Base-by-base conservation (phyloP, 768 basidiomycete genomes). In the Lactarius quietus region DNA sequence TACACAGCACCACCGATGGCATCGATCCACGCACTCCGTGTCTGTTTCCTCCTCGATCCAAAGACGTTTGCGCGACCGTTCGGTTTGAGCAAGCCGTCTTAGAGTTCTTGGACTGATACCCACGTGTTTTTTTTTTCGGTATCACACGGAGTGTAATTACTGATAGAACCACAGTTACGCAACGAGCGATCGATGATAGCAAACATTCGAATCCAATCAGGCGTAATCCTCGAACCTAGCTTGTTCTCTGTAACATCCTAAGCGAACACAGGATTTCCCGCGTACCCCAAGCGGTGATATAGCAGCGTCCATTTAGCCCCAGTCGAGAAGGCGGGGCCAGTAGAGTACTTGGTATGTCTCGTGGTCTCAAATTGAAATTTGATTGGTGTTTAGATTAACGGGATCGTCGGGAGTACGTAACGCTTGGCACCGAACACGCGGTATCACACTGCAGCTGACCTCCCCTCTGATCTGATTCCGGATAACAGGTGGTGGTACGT, bases 201-300 rank as follows among this genome's bases (percentile, higher is more conserved):
- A 20, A 33, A 35, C 15, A 14, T 15, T 26, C 14, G 23, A 51
- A 26, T 26, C 26, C 26, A 51, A 51, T 51, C 14, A 51, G 48
- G 48, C 23, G 48, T 26, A 14, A 15, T 51, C 48, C 15, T 51
- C 48, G 26, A 51, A 26, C 14, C 26, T 51, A 12, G 48, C 45
- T 48, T n/a, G 23, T 17, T 17, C 17, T 15, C 38, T 17, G 38
- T 39, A 3, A 39, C 15, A 15, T 51, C 23, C 48, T n/a, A 55
- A 53, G 45, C 45, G 63, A 59, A 20, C 43, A 48, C 39, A 36
- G 48, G n/a, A 41, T 18, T 23, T 35, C 48, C 53, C 64, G 54
- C 20, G 28, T 41, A 55, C 38, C 28, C 41, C 39, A 33, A 54
- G 52, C 35, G 28, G 29, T 18, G 28, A 56, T n/a, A 23, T 51